Percentiles rank a stretch among this genome's conserved stretches.
phyloP scores from a whole-genome alignment of 371 early-diverging fungal genomes.

The Rhizopus stolonifer region DNA sequence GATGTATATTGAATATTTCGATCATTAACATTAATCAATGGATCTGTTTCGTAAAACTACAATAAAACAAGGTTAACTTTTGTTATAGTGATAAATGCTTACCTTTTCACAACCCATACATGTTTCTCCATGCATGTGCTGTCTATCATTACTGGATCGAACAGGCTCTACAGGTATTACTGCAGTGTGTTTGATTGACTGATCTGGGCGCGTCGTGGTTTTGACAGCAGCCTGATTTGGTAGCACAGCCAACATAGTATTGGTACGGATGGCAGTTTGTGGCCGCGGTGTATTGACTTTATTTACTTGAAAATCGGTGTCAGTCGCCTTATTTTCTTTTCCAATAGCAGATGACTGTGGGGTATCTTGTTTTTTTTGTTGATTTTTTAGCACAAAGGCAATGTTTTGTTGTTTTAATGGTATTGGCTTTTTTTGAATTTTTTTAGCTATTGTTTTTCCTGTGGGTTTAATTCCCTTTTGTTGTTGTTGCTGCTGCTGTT shows the following conservation, averaged over 20 bases:
- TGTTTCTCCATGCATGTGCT: neutral
- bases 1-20: neutral
- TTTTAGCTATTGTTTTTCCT: neutral
- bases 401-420: neutral
- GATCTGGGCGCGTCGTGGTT: no score
- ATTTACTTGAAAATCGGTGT: neutral
- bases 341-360: neutral
- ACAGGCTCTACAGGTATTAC: neutral
- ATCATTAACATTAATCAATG: conserved; percentile 5
- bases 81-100: neutral
- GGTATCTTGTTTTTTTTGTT: conserved; percentile 1
- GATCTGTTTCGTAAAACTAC: conserved; percentile 14
- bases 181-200: no score
- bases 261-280: no score
- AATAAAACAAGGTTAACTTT: neutral
- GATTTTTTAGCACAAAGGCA: neutral
- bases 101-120: neutral
- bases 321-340: neutral
- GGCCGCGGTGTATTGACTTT: neutral
- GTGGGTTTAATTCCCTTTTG: neutral
- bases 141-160: neutral
- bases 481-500: neutral
- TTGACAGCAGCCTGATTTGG: no score
- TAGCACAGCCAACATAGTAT: no score
- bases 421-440: neutral